A percentile compares a stretch with the other conserved stretches of the same genome.
phyloP scores from a whole-genome alignment of 2,329 filamentous ascomycete genomes.

The Capronia coronata region DNA sequence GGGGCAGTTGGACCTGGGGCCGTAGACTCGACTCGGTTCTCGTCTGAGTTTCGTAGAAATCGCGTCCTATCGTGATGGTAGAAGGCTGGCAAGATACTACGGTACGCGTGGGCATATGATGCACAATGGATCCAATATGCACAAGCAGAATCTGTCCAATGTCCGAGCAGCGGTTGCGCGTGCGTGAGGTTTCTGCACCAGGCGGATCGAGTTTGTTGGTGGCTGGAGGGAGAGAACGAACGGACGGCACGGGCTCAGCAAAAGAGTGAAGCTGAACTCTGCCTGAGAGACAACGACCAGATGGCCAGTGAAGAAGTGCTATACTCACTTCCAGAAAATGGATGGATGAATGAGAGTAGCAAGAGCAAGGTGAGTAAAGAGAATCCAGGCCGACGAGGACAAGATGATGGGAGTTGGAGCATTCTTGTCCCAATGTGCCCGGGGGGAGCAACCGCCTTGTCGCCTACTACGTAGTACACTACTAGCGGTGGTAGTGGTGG shows the following conservation, averaged over 20 bases:
- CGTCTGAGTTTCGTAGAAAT: neutral
- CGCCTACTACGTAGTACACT: too few relatives aligned
- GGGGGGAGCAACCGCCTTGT: too few relatives aligned
- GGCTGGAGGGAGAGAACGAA: conserved; percentile 35
- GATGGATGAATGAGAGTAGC: neutral
- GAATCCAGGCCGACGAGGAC: neutral
- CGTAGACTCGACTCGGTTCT: neutral
- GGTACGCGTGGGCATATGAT: conserved; percentile 6
- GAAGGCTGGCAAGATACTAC: conserved; percentile 2
- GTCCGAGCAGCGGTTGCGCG: conserved; percentile 11
- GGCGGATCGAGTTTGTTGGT: conserved; percentile 13
- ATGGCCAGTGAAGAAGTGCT: conserved; percentile 21
- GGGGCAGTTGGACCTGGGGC: conserved; percentile 14
- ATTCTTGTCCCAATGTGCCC: too few relatives aligned
- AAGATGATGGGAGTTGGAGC: neutral
- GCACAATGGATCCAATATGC: conserved; percentile 7
- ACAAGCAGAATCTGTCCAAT: conserved; percentile 6
- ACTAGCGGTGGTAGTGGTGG: too few relatives aligned
- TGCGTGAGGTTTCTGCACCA: conserved; percentile 9
- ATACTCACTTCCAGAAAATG: conserved; percentile 12
- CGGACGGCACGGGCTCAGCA: conserved; percentile 46
- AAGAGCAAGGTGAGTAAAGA: neutral
- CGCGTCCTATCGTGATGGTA: neutral
- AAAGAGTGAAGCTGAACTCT: conserved; percentile 59
- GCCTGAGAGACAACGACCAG: conserved; percentile 29